Conservation (phyloP, 495 filamentous ascomycete genomes). For the Hamigera avellanea region DNA sequence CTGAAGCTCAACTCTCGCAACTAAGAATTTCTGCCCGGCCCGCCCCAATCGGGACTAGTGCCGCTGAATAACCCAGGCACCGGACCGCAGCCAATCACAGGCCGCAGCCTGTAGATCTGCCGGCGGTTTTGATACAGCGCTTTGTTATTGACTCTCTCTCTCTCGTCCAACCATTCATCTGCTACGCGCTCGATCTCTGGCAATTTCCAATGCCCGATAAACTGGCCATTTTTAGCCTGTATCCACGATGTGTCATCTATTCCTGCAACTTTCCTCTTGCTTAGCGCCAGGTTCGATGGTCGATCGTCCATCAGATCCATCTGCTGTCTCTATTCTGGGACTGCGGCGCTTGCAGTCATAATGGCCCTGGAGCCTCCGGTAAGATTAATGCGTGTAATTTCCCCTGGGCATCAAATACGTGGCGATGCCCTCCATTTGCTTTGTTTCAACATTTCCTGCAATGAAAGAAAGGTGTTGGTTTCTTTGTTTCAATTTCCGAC, state of each 20-base stretch:
- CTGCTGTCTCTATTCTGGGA: conserved; percentile 15
- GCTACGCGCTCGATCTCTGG: neutral
- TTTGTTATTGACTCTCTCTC: neutral
- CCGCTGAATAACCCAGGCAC: conserved; percentile 19
- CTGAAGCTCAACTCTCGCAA: conserved; percentile 5
- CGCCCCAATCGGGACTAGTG: conserved; percentile 21
- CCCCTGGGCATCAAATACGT: conserved; percentile 8
- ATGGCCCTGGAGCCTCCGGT: conserved; percentile 2
- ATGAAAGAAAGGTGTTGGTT: too few species aligned
- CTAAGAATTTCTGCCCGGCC: conserved; percentile 1
- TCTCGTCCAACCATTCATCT: neutral
- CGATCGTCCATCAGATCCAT: conserved; percentile 12
- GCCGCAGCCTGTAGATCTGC: conserved; percentile 6
- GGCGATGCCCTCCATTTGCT: neutral
- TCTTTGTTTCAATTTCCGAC: too few species aligned
- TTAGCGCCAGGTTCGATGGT: neutral
- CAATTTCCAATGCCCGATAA: neutral
- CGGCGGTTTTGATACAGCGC: neutral
- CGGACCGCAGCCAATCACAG: conserved; percentile 21
- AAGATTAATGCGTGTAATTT: conserved; percentile 5
- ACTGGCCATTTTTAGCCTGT: neutral
- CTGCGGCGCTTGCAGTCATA: conserved; percentile 17
- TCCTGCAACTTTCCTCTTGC: neutral
- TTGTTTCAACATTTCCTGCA: conserved; percentile 1
- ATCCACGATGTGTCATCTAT: neutral